Conservation (phyloP, 177 flowering plant genomes). For the Vitis hybrid region DNA sequence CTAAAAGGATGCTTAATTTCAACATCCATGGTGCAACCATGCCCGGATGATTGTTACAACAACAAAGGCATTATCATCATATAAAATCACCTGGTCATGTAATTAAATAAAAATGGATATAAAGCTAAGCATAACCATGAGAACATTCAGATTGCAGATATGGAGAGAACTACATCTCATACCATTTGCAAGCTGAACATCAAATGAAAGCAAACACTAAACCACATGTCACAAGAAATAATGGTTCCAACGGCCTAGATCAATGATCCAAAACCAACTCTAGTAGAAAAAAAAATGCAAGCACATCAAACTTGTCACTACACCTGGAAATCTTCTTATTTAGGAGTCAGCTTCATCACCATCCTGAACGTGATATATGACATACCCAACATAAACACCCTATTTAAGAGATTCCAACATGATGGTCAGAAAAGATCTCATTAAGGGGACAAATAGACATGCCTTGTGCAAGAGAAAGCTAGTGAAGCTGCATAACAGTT, state of each 20-base stretch:
- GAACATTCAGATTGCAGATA: constrained; percentile 3
- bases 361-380: constrained; percentile 48
- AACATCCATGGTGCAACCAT: no score
- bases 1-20: no score
- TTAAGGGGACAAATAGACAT: constrained; percentile 22
- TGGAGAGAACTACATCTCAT: background rate
- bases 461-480: constrained; percentile 16
- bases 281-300: constrained; percentile 26
- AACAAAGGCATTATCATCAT: no score
- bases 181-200: constrained; percentile 1
- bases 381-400: constrained; percentile 50
- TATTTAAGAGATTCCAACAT: constrained; percentile 55
- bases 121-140: background rate
- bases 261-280: constrained; percentile 25
- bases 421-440: constrained; percentile 39
- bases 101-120: background rate
- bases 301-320: constrained; percentile 43
- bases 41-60: no score
- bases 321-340: constrained; percentile 46
- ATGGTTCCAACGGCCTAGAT: constrained; percentile 22
- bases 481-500: constrained; percentile 7
- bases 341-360: constrained; percentile 46
- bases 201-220: constrained; percentile 1
- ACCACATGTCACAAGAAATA: constrained; percentile 8
- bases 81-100: no score